phyloP scores from a whole-genome alignment of 805 yeast species.

The Metschnikowia santaceciliae region DNA sequence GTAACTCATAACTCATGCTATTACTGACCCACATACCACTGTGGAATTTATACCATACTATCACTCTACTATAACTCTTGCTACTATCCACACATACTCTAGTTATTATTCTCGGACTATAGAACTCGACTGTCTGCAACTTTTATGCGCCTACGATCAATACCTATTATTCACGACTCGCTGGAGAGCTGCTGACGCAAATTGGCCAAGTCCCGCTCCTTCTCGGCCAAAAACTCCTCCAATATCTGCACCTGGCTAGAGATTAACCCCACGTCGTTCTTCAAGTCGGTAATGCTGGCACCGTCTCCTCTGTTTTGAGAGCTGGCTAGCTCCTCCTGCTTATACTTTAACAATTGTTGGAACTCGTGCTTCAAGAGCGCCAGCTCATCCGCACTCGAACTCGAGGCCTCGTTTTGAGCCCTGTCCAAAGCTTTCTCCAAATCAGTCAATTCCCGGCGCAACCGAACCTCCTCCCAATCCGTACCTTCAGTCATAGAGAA shows the following conservation, averaged over 20 bases:
- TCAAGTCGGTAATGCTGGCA: constrained; percentile 48
- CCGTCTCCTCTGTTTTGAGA: constrained; percentile 12
- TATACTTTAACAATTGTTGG: constrained; percentile 78
- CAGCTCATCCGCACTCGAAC: constrained; percentile 15
- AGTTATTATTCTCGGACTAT: not conserved
- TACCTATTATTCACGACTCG: not conserved
- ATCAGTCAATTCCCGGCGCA: constrained; percentile 73
- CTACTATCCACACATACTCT: not conserved
- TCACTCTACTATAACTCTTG: not conserved
- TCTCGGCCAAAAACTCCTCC: constrained; percentile 61
- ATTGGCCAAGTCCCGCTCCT: constrained; percentile 52
- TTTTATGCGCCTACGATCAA: too few species aligned
- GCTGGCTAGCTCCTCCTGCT: constrained; percentile 51
- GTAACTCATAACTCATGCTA: too few species aligned
- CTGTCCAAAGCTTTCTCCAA: constrained; percentile 62
- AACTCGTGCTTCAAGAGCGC: constrained; percentile 54
- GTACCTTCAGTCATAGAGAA: constrained; percentile 70
- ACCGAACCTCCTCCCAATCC: constrained; percentile 89
- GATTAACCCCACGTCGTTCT: constrained; percentile 61
- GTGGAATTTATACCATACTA: too few species aligned
- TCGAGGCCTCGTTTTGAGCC: constrained; percentile 32
- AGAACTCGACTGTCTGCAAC: too few species aligned
- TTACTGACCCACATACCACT: too few species aligned
- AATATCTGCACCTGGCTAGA: constrained; percentile 73
- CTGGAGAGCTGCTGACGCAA: constrained; percentile 12